These are phyloP conservation scores for Halenospora varia DNA, from an alignment of 495 filamentous ascomycete species.

Conservation along the genomic window DNA sequence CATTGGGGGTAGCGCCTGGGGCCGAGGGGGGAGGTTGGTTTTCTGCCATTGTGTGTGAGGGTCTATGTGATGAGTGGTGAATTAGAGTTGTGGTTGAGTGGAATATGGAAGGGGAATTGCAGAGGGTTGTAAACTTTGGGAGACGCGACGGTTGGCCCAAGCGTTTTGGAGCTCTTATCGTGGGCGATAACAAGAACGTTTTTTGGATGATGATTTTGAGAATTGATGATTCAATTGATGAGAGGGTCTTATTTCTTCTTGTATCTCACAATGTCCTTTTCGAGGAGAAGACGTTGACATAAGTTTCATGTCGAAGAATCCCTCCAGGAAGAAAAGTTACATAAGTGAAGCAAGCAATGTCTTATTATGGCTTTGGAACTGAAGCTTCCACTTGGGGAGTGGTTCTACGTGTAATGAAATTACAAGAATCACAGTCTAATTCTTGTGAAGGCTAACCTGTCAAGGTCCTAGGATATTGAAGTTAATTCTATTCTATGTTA, in stretches of 20 bases:
- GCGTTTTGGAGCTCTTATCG: neutral
- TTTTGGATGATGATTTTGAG: neutral
- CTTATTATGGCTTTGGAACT: no score
- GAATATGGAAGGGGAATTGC: neutral
- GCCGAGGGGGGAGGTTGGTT: slow-evolving; percentile 43
- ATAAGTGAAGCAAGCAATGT: no score
- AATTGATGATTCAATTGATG: neutral
- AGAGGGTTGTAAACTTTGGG: neutral
- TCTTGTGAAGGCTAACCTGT: no score
- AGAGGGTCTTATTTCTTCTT: no score
- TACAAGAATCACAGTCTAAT: no score
- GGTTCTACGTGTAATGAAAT: no score
- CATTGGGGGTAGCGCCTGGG: slow-evolving; percentile 25
- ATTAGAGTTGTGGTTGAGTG: neutral
- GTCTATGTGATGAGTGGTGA: neutral
- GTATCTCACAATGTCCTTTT: no score
- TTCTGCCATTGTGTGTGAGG: slow-evolving; percentile 46
- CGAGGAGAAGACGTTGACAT: no score
- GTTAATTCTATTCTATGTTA: neutral
- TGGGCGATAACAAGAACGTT: neutral
- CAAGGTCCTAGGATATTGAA: no score
- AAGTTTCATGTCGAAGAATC: no score
- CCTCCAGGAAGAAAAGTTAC: no score
- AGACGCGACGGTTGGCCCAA: neutral
- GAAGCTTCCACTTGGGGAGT: no score